Percentiles rank a stretch among this genome's conserved stretches.
phyloP scores from a whole-genome alignment of 305 asterid species.

The Euphrasia arctica region DNA sequence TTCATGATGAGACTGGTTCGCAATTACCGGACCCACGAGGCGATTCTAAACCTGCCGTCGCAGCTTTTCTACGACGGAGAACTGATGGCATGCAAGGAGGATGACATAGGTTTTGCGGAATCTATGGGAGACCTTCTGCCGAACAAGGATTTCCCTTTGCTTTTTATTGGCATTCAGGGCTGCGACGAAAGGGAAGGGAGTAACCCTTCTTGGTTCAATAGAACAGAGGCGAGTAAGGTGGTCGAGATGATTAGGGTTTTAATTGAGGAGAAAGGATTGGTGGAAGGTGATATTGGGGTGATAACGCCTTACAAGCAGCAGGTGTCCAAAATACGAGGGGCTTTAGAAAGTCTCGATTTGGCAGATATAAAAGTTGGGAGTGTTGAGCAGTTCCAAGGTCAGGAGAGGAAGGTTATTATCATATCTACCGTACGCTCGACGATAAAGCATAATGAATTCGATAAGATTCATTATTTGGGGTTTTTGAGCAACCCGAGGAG shows the following conservation, averaged over 20 bases:
- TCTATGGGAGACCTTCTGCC: slow-evolving; percentile 56
- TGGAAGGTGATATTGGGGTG: slow-evolving; percentile 77
- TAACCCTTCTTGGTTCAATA: slow-evolving; percentile 96
- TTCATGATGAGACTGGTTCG: slow-evolving; percentile 63
- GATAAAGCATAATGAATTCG: slow-evolving; percentile 74
- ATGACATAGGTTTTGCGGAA: slow-evolving; percentile 17
- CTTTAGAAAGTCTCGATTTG: slow-evolving; percentile 51
- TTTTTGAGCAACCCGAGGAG: slow-evolving; percentile 93
- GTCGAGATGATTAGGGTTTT: slow-evolving; percentile 56
- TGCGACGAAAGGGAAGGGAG: slow-evolving; percentile 93
- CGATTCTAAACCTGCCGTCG: slow-evolving; percentile 79
- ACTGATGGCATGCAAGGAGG: slow-evolving; percentile 66
- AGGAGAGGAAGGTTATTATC: slow-evolving; percentile 74
- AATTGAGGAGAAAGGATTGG: slow-evolving; percentile 49
- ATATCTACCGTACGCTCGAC: slow-evolving; percentile 97
- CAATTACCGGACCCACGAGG: slow-evolving; percentile 78
- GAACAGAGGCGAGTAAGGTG: slow-evolving; percentile 89
- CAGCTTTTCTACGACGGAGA: slow-evolving; percentile 68
- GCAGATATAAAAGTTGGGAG: slow-evolving; percentile 69
- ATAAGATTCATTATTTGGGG: slow-evolving; percentile 70
- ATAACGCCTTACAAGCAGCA: slow-evolving; percentile 94
- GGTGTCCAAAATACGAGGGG: slow-evolving; percentile 68
- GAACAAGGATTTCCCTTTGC: slow-evolving; percentile 68
- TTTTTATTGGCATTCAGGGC: slow-evolving; percentile 86
- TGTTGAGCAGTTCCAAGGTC: slow-evolving; percentile 97